A percentile compares a stretch with the other conserved stretches of the same genome.
phyloP scores from a whole-genome alignment of 2,329 filamentous ascomycete species.

The Ascochyta koolunga region DNA sequence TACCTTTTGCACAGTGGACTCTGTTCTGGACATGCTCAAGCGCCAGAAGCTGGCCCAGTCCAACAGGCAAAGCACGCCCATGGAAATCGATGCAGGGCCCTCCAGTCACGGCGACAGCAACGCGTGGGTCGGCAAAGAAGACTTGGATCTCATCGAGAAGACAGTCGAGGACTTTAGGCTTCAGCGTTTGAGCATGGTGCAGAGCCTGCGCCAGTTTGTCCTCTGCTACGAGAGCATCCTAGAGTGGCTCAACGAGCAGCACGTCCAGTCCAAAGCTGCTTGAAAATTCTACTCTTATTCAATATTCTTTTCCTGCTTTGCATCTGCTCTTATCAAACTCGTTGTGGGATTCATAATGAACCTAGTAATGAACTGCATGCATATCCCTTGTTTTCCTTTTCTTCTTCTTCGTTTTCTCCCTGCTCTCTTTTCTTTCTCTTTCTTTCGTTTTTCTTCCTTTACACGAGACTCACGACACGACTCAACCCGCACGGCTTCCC shows the following conservation, averaged over 20 bases:
- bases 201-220: slow-evolving; percentile 90
- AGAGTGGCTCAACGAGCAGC: slow-evolving; percentile 74
- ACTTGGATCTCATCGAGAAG: slow-evolving; percentile 78
- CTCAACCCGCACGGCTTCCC: too few relatives aligned
- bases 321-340: neutral
- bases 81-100: slow-evolving; percentile 43
- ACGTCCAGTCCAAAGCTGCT: slow-evolving; percentile 4
- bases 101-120: slow-evolving; percentile 53
- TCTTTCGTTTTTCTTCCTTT: too few relatives aligned
- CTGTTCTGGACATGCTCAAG: slow-evolving; percentile 94
- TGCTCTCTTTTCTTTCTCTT: too few relatives aligned
- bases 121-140: slow-evolving; percentile 72
- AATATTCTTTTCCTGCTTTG: too few relatives aligned
- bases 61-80: slow-evolving; percentile 47
- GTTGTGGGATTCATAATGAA: neutral
- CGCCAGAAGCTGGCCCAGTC: slow-evolving; percentile 65
- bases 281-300: neutral
- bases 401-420: too few relatives aligned
- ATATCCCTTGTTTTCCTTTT: too few relatives aligned
- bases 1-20: slow-evolving; percentile 95
- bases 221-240: slow-evolving; percentile 94
- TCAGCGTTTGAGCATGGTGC: slow-evolving; percentile 95
- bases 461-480: too few relatives aligned
- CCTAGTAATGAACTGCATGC: too few relatives aligned
- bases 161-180: slow-evolving; percentile 90